Base-by-base conservation (phyloP, 345 rosid species). In the Capsella bursapastoris region DNA sequence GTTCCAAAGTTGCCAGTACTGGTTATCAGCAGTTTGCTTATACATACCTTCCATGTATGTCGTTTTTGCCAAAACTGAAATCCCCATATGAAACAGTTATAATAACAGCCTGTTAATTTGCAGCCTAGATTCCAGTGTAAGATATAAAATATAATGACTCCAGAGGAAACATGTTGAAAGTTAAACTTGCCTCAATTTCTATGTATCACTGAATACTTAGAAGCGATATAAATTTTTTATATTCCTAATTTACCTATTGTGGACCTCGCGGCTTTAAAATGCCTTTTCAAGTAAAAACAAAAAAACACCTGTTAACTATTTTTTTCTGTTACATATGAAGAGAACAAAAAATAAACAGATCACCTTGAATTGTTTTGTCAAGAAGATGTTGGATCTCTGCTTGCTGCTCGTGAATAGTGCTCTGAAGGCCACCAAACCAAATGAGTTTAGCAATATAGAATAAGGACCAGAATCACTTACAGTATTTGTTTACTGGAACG, bases 1-100 rank as follows among this genome's bases (percentile, higher is more conserved):
- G 83, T 86, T 86, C 99, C 97, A 92, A 34, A 92, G 86, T 53
- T 95, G 96, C 97, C 90, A 86, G 72, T 90, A 92, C 60, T 71
- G 89, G 62, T 79, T 73, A 78, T 95, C 97, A 58, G 87, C 86
- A 75, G 96, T 87, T 89, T 95, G 99, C 82, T 89, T 90, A 50
- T 87, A 75, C 75, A 90, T 81, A 64, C 92, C 96, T 77, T 95
- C 93, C 75, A 90, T 64, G 63, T 86, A 84, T 79, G 82, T 74
- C 84, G 84, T 90, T 83, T 86, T 89, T 47, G 93, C 93, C 90
- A 90, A 75, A 74, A 86, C 99, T 94, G 87, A 76, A 77, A 82
- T 47, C 68, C 47, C 38, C 71, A 71, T 38, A 71, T 22, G 68
- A 64, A 49, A 32, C 38, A 71, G 41, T 57, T 45, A 70, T 64